These are phyloP conservation scores for Talaromyces rugulosus DNA, from an alignment of 2,329 filamentous ascomycete species.

Conservation along the genomic window DNA sequence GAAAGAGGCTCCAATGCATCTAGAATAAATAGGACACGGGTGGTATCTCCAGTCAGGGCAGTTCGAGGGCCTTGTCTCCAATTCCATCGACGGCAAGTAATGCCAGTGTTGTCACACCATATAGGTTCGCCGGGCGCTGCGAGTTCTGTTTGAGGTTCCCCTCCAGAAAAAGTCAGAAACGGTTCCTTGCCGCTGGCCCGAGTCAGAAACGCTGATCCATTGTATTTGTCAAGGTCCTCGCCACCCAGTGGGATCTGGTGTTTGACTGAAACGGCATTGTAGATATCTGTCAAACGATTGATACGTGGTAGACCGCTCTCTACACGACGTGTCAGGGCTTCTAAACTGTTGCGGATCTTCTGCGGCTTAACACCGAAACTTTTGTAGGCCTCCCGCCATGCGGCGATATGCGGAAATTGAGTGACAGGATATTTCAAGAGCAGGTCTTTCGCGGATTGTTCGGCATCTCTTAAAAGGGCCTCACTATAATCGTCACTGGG, in stretches of 20 bases:
- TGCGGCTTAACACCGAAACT: conserved; percentile 37
- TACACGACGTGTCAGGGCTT: conserved; percentile 30
- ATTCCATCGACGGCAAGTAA: conserved; percentile 39
- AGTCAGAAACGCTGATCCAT: conserved; percentile 26
- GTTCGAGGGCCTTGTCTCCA: conserved; percentile 37
- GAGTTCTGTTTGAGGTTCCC: conserved; percentile 18
- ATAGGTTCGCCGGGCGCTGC: conserved; percentile 32
- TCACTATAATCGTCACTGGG: conserved; percentile 30
- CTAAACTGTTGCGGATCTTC: conserved; percentile 34
- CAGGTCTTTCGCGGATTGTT: background rate
- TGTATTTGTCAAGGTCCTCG: conserved; percentile 37
- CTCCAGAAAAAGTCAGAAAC: conserved; percentile 29
- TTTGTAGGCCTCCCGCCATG: conserved; percentile 38
- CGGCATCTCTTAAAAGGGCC: conserved; percentile 18
- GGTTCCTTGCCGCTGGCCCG: conserved; percentile 30
- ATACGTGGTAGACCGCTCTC: conserved; percentile 31
- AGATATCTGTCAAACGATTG: conserved; percentile 38
- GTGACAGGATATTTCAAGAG: conserved; percentile 21
- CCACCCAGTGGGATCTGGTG: conserved; percentile 37
- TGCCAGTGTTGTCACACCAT: conserved; percentile 35
- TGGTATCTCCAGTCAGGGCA: conserved; percentile 30
- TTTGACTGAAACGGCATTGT: conserved; percentile 38
- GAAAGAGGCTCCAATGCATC: conserved; percentile 16
- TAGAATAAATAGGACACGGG: conserved; percentile 29
- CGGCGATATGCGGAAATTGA: conserved; percentile 32